Evolutionary conservation across 257 asterid species (phyloP), one percentile per base, ranked within the genome.

Genomic region (Solanum etuberosum): DNA sequence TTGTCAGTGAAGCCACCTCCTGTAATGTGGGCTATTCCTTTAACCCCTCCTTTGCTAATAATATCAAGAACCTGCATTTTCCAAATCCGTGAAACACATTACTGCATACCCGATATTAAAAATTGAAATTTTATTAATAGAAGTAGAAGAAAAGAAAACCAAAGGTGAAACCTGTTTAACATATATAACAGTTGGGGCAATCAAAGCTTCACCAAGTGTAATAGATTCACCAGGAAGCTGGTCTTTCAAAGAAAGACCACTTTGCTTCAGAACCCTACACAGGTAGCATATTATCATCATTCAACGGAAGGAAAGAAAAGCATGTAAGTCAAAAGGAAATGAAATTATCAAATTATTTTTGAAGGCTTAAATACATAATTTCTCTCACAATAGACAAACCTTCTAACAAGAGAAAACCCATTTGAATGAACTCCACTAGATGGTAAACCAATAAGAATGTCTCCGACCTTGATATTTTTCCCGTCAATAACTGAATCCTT

Each of bases 381-480:
- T 18, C 27, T 80, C 38, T 46, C 5, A 15, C 16, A 8, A 6
- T 46, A 15, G 84, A 80, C 88, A 29, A 87, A 97, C 99, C 98
- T 97, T 91, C 98, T 90, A 82, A 97, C 98, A 18, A 97, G 96
- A 78, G 98, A 95, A 78, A 94, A 97, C 4, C 99, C 99, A 84
- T 94, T 94, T 57, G 98, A 97, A 89, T 97, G 99, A 85, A 97
- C 98, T 70, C 99, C 99, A 87, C 99, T 97, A 82, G 99, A 94
- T 54, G 98, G 98, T 16, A 97, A 94, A 84, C 99, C 99, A 88
- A 97, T 91, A 63, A 97, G 94, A 71, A 92, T 91, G 87, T 97
- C 99, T 46, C 98, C 98, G 10, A 89, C 94, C 54, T 84, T 87
- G 7, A 94, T 97, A 89, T 89, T 93, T 90, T 92, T 97, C 78